Evolutionary conservation across 2,329 filamentous ascomycete genomes (phyloP), one percentile per base, ranked within the genome.

Genomic region (Scolecobasidium constrictum): DNA sequence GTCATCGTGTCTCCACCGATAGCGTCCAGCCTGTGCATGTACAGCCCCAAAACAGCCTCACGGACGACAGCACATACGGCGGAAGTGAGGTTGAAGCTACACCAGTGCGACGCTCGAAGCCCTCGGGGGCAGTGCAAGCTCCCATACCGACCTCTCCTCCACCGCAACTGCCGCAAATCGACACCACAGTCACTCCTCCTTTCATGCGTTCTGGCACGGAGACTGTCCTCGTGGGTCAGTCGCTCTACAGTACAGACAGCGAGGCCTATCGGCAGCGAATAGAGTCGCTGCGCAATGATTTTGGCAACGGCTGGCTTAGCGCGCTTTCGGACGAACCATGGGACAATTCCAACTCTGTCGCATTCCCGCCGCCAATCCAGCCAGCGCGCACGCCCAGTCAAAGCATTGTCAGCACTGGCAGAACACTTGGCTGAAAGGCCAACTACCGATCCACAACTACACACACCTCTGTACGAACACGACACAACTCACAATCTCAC

Each of bases 301-400:
- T 94, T 50, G 88, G 88, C 22, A 86, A 80, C 52, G 83, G 80
- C 28, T 98, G 94, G 73, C 73, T 98, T 31, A 88, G 80, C 48
- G 86, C 84, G 12, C 68, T 96, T 40, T 83, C 83, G 47, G 88
- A 94, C 53, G 84, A 92, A 58, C 71, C 62, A 23, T 74, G 73
- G 67, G 66, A 71, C 16, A n/a, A 13, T 5, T 9, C 9, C 9
- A 9, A 23, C 11, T 9, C 7, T 7, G 9, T 13, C 6, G 23
- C 11, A 41, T 31, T 9, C n/a, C 6, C 23, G 11, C 40, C 40
- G 28, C 31, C 47, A 18, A n/a, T 26, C 9, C 19, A 13, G 7
- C 23, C 34, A 20, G 43, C 42, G 3, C 16, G 45, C 13, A 36
- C 22, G 5, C 15, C 28, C 18, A 46, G 45, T 26, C 45, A 47